These are phyloP conservation scores for Penicillium sp. DNA, from an alignment of 2,329 filamentous ascomycete genomes.

Conservation along the genomic window DNA sequence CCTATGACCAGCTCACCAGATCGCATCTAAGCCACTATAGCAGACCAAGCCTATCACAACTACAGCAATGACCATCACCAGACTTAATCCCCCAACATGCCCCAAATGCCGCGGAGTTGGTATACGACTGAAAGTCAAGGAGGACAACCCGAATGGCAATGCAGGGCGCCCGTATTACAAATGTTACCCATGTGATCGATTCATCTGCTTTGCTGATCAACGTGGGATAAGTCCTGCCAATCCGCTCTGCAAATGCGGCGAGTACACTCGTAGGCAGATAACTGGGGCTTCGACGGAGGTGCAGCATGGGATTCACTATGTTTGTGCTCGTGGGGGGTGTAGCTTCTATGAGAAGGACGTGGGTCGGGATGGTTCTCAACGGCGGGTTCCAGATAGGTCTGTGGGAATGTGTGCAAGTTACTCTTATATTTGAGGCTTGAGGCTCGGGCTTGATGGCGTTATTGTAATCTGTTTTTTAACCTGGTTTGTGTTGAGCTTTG, in stretches of 20 bases:
- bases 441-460: background rate
- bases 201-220: slow-evolving; percentile 7
- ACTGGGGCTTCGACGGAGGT: background rate
- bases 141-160: background rate
- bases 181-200: slow-evolving; percentile 1
- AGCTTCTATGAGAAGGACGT: background rate
- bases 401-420: background rate
- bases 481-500: background rate
- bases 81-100: background rate
- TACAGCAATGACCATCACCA: background rate
- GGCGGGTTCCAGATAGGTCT: background rate
- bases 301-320: slow-evolving; percentile 8
- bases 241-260: slow-evolving; percentile 4
- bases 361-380: background rate
- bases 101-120: background rate
- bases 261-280: slow-evolving; percentile 4
- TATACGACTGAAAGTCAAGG: background rate
- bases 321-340: slow-evolving; percentile 6
- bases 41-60: background rate
- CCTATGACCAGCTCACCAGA: background rate
- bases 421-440: background rate
- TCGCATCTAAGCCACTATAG: background rate
- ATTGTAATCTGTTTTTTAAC: background rate
- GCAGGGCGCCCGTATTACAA: background rate
- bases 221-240: slow-evolving; percentile 7